A percentile compares a stretch with the other conserved stretches of the same genome.
phyloP scores from a whole-genome alignment of 2,329 filamentous ascomycete genomes.

The Alternaria longipes region DNA sequence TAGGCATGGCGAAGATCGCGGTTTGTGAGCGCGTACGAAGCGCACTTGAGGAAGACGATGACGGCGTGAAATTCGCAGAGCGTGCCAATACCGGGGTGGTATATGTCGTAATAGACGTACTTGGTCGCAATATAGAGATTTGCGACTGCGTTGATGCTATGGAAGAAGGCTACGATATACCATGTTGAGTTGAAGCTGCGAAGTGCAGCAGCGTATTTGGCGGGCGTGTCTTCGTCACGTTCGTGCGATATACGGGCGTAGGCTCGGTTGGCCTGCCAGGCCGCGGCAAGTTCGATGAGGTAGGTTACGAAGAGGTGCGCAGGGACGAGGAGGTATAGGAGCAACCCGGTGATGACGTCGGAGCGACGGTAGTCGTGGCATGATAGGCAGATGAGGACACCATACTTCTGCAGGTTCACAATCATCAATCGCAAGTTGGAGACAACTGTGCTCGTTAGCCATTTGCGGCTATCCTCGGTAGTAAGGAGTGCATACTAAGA shows the following conservation, averaged over 20 bases:
- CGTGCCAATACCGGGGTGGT: conserved; percentile 93
- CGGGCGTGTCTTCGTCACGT: conserved; percentile 60
- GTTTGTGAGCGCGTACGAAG: conserved; percentile 96
- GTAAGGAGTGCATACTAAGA: conserved; percentile 66
- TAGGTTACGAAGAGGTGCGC: conserved; percentile 92
- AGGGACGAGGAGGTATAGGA: conserved; percentile 87
- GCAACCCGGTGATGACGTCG: conserved; percentile 77
- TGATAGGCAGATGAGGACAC: conserved; percentile 88
- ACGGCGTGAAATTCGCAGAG: conserved; percentile 90
- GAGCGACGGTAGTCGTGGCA: conserved; percentile 87
- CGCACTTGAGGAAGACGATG: conserved; percentile 95
- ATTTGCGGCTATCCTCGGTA: not conserved
- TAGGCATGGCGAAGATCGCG: conserved; percentile 92
- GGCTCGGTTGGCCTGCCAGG: conserved; percentile 76
- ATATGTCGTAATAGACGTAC: conserved; percentile 88
- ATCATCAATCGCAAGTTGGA: conserved; percentile 94
- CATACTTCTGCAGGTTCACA: conserved; percentile 98
- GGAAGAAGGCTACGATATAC: conserved; percentile 80
- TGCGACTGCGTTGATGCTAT: conserved; percentile 83
- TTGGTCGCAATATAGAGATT: conserved; percentile 83
- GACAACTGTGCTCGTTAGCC: conserved; percentile 69
- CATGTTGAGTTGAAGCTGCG: conserved; percentile 77
- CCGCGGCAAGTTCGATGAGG: conserved; percentile 84
- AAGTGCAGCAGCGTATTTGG: conserved; percentile 67
- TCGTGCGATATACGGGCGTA: conserved; percentile 63